A percentile compares a stretch with the other conserved stretches of the same genome.
These are phyloP conservation scores for Aureobasidium musti DNA, from an alignment of 2,329 filamentous ascomycete genomes.

Conservation along the genomic window DNA sequence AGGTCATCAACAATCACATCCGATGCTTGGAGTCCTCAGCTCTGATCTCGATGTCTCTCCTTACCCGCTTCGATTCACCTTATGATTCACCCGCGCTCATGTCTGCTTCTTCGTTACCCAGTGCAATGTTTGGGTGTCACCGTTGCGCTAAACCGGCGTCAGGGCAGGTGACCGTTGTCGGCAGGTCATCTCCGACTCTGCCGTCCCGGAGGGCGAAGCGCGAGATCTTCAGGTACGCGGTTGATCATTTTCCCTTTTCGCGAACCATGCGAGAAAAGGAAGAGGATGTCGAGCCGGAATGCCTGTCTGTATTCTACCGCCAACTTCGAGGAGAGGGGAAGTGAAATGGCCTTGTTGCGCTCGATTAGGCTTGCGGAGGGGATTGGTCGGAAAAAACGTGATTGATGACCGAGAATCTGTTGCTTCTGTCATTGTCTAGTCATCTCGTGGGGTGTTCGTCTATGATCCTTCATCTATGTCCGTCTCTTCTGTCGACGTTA, in stretches of 20 bases:
- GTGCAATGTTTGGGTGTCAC: neutral
- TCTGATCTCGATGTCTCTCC: neutral
- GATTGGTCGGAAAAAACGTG: no score
- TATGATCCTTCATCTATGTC: neutral
- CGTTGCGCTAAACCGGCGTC: neutral
- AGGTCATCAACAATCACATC: neutral
- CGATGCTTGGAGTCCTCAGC: no score
- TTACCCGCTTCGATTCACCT: neutral
- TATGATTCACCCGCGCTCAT: neutral
- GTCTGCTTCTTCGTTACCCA: neutral
- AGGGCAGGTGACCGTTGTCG: neutral
- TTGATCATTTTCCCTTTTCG: constrained; percentile 15
- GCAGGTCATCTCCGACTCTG: neutral
- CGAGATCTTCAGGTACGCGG: neutral
- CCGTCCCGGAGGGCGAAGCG: neutral
- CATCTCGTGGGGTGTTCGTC: neutral
- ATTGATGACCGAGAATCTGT: neutral
- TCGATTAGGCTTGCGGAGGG: neutral
- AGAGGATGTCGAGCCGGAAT: neutral
- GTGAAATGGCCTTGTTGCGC: neutral
- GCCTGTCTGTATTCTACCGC: no score
- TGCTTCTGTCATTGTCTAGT: neutral
- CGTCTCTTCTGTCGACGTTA: neutral
- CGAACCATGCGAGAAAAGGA: no score
- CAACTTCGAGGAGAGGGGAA: neutral